Evolutionary conservation across 2,329 filamentous ascomycete genomes (phyloP).

Genomic region (Fusarium sp.): DNA sequence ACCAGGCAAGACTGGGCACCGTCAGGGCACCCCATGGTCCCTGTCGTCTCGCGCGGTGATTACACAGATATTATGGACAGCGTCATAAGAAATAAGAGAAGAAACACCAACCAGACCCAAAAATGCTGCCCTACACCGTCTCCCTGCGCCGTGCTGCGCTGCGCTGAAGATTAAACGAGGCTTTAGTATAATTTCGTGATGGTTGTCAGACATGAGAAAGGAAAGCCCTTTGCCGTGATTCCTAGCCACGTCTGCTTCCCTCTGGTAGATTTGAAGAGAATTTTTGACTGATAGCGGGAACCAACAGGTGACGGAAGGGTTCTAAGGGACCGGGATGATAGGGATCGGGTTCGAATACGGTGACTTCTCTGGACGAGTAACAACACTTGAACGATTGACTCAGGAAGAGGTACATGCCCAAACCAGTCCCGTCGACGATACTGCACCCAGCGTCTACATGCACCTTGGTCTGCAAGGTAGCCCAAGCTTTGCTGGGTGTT

Average conservation of each 20-base stretch:
- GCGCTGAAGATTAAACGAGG: constrained; percentile 51
- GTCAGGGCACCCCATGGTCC: constrained; percentile 20
- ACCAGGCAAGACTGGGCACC: constrained; percentile 32
- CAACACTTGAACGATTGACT: constrained; percentile 5
- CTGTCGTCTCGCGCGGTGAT: constrained; percentile 38
- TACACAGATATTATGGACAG: constrained; percentile 49
- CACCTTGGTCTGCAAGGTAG: not conserved
- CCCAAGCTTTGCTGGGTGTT: constrained; percentile 13
- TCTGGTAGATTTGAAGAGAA: constrained; percentile 37
- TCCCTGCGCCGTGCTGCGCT: constrained; percentile 55
- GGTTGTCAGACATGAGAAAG: constrained; percentile 51
- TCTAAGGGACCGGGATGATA: constrained; percentile 43
- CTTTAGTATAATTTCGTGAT: constrained; percentile 53
- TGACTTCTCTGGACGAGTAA: constrained; percentile 2
- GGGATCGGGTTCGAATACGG: constrained; percentile 31
- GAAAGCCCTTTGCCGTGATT: constrained; percentile 39
- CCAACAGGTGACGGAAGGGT: constrained; percentile 25
- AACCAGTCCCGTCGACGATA: constrained; percentile 15
- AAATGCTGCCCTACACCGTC: constrained; percentile 55
- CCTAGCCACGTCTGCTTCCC: constrained; percentile 39
- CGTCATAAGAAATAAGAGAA: constrained; percentile 48
- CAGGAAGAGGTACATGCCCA: constrained; percentile 3
- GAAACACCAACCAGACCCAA: constrained; percentile 51
- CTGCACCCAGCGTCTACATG: constrained; percentile 7
- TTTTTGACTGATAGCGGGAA: constrained; percentile 33